These are phyloP conservation scores for Ligustrum vulgare DNA, from an alignment of 257 asterid genomes.

Conservation along the genomic window DNA sequence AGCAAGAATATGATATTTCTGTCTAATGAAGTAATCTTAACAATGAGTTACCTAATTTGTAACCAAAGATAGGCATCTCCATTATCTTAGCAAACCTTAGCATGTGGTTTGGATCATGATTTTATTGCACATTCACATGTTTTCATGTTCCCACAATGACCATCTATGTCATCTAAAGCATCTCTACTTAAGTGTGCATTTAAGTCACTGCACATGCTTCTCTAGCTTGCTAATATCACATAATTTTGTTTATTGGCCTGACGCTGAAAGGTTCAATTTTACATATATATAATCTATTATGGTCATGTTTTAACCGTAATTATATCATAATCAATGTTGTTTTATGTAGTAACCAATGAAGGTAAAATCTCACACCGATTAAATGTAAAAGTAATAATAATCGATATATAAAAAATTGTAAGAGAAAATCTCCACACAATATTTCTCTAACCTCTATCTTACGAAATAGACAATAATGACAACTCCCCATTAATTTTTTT, in stretches of 20 bases:
- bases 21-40: conserved; percentile 17
- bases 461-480: too few species aligned
- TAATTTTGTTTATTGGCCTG: conserved; percentile 25
- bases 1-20: background rate
- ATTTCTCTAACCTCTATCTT: too few species aligned
- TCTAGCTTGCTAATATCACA: conserved; percentile 40
- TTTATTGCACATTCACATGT: conserved; percentile 54
- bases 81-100: conserved; percentile 26
- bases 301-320: background rate
- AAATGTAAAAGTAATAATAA: too few species aligned
- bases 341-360: too few species aligned
- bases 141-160: conserved; percentile 30
- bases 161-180: conserved; percentile 24
- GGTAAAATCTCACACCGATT: too few species aligned
- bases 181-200: conserved; percentile 37
- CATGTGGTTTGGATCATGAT: conserved; percentile 55
- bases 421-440: too few species aligned
- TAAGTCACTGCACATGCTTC: conserved; percentile 54
- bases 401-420: too few species aligned
- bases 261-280: background rate
- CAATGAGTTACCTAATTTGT: conserved; percentile 15
- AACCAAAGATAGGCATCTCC: conserved; percentile 22
- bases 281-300: background rate
- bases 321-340: background rate
- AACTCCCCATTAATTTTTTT: too few species aligned